Conservation (phyloP, 1,284 basidiomycete species). For the Leccinum cinnamomeum region DNA sequence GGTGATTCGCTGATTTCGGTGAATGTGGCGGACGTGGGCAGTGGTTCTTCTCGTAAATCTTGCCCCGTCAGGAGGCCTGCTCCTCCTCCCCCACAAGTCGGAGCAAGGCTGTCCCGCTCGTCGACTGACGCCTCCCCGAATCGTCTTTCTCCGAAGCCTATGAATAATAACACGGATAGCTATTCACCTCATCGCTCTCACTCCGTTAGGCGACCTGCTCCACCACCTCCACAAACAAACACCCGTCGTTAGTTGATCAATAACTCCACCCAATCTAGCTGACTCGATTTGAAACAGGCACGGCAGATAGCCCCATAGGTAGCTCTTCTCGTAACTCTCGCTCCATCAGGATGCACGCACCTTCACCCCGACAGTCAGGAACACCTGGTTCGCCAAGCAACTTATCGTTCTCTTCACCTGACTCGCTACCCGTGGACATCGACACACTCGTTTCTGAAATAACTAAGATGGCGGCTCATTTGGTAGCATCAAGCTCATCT, state of each 20-base stretch:
- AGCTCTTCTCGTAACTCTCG: neutral
- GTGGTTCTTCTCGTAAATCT: neutral
- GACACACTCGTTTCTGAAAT: neutral
- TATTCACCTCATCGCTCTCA: neutral
- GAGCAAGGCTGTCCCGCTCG: neutral
- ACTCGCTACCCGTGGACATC: neutral
- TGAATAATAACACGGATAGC: neutral
- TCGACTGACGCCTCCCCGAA: neutral
- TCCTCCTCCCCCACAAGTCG: constrained; percentile 11
- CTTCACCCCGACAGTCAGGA: constrained; percentile 11
- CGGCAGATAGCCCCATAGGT: neutral
- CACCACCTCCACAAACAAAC: constrained; percentile 9
- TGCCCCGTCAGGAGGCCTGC: constrained; percentile 8
- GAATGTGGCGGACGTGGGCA: neutral
- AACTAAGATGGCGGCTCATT: neutral
- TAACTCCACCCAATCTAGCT: neutral
- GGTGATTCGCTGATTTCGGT: neutral
- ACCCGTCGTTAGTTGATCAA: neutral
- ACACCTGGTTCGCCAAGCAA: neutral
- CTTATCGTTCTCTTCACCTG: neutral
- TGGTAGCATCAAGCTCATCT: neutral
- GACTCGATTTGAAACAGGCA: neutral
- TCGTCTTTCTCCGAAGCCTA: neutral
- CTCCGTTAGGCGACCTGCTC: constrained; percentile 11
- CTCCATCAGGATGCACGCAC: constrained; percentile 6